Evolutionary conservation across 2,329 filamentous ascomycete genomes (phyloP).

Genomic region (Cladosporium sp.): DNA sequence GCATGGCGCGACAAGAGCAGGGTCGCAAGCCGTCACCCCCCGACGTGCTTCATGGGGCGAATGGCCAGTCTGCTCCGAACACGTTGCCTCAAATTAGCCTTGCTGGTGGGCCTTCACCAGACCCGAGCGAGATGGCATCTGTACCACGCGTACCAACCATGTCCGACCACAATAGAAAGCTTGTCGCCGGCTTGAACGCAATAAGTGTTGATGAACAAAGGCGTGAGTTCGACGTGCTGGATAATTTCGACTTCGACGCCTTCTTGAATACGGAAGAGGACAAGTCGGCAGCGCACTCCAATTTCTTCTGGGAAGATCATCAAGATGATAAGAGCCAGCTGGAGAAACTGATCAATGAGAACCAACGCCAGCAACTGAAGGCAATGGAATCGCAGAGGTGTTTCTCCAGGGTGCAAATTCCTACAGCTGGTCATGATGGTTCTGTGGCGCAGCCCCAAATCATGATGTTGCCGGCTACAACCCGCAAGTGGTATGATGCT

Average conservation of each 20-base stretch:
- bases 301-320: neutral
- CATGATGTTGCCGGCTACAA: neutral
- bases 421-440: neutral
- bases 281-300: neutral
- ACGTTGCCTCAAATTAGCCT: slow-evolving; percentile 68
- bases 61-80: slow-evolving; percentile 52
- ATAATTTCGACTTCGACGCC: slow-evolving; percentile 67
- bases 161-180: neutral
- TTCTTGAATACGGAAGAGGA: slow-evolving; percentile 53
- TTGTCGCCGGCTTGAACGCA: neutral
- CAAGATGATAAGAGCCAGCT: neutral
- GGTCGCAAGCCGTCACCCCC: slow-evolving; percentile 60
- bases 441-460: neutral
- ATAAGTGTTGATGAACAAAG: slow-evolving; percentile 31
- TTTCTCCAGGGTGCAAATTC: neutral
- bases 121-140: slow-evolving; percentile 76
- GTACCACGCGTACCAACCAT: slow-evolving; percentile 28
- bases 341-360: neutral
- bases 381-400: neutral
- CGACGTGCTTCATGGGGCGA: slow-evolving; percentile 40
- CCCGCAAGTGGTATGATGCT: neutral
- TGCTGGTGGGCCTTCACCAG: slow-evolving; percentile 68
- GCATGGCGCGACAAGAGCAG: slow-evolving; percentile 80
- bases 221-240: slow-evolving; percentile 61
- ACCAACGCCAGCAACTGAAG: neutral